Base-by-base conservation (phyloP, 2,329 filamentous ascomycete genomes). In the Cercospora sp. region DNA sequence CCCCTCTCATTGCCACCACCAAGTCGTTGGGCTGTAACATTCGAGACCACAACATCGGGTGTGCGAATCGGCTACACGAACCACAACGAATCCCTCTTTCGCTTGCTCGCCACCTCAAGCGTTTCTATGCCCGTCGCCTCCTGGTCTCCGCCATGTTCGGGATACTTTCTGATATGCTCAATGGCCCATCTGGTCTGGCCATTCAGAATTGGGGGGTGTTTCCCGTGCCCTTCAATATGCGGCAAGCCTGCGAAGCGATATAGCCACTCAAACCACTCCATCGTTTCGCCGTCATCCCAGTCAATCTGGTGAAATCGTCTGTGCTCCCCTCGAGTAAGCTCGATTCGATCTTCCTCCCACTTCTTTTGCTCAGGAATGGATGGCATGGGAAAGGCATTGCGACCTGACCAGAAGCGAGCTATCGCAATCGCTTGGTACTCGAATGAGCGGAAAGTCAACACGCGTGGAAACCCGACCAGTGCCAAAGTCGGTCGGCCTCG, bases 371-470 rank as follows among this genome's bases (percentile, higher is more conserved):
- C 78, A 2, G 85, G 68, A 0, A 75, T n/a, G 0, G 79, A 62
- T 0, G 85, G 84, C 3, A 87, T 78, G 2, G 77, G 59, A 0
- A 71, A 66, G 0, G 79, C 72, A 32, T 82, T 81, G 13, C 85
- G 77, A 0, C 79, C 78, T 0, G 84, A 77, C 71, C 82, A 86
- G 0, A 86, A 71, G 2, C 85, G 79, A 3, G 85, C 85, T 0
- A 87, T 75, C 1, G 85, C 84, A 49, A 87, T 78, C 1, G 84
- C 85, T 73, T 87, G 85, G 69, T 87, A 87, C 73, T 87, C 85
- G 69, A 87, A 87, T 40, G 82, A 84, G 6, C 85, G 76, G 66
- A 87, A 87, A 0, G 85, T 86, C 12, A 85, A 74, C 0, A 82
- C 82, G 0, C 85, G 81, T 1, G 85, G 85, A 5, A 87, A 73